These are phyloP conservation scores for Ophiostoma fasciatum DNA, from an alignment of 2,329 filamentous ascomycete species.

Conservation along the genomic window DNA sequence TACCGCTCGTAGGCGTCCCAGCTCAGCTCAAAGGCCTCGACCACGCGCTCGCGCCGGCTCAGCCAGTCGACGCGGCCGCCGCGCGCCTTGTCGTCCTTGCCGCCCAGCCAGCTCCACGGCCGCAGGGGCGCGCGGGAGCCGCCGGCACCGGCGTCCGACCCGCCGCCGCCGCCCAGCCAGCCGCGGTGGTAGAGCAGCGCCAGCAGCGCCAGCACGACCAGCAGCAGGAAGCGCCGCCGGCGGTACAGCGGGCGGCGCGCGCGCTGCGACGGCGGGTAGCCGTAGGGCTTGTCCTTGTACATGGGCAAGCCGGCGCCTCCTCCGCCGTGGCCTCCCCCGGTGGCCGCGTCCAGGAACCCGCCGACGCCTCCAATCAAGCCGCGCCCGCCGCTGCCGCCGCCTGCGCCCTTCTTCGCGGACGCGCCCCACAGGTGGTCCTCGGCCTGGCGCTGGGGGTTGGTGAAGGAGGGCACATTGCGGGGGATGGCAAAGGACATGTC, in stretches of 20 bases:
- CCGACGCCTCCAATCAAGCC: slow-evolving; percentile 47
- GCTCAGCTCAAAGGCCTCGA: slow-evolving; percentile 78
- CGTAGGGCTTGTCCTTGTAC: slow-evolving; percentile 98
- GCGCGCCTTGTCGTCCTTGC: slow-evolving; percentile 28
- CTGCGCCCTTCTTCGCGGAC: slow-evolving; percentile 18
- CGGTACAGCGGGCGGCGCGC: slow-evolving; percentile 43
- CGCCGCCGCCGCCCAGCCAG: slow-evolving; percentile 30
- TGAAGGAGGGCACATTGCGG: slow-evolving; percentile 55
- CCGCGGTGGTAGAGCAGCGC: slow-evolving; percentile 57
- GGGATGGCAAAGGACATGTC: slow-evolving; percentile 54
- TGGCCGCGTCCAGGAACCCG: slow-evolving; percentile 43
- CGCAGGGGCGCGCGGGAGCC: slow-evolving; percentile 17
- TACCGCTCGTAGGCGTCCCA: slow-evolving; percentile 89
- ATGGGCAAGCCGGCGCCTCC: slow-evolving; percentile 54
- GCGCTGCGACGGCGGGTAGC: slow-evolving; percentile 45
- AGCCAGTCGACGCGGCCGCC: slow-evolving; percentile 51
- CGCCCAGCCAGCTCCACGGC: slow-evolving; percentile 40
- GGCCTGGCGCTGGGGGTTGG: slow-evolving; percentile 45
- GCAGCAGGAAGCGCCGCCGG: slow-evolving; percentile 42
- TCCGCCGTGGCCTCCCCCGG: too few relatives aligned
- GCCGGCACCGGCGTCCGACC: slow-evolving; percentile 23
- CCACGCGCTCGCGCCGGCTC: slow-evolving; percentile 63
- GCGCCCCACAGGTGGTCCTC: slow-evolving; percentile 54
- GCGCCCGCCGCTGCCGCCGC: neutral
- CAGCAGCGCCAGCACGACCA: slow-evolving; percentile 40